Conservation (phyloP, 805 yeast species). For the Candida ipomoeae region DNA sequence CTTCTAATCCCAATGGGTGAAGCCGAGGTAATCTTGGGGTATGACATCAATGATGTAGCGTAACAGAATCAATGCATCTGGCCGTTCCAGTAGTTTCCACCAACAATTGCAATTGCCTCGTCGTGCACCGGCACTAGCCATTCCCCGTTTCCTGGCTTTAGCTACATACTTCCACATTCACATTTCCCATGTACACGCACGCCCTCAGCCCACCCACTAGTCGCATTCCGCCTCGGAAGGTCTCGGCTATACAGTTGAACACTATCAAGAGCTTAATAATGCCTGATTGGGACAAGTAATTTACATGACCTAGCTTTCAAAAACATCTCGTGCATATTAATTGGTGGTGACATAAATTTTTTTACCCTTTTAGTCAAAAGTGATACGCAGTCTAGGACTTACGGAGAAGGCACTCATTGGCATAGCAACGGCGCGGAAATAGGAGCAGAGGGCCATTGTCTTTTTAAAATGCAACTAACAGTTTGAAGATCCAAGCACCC, state of each 20-base stretch:
- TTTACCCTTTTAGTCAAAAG: neutral
- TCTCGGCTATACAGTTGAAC: neutral
- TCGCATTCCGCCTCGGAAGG: neutral
- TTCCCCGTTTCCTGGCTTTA: neutral
- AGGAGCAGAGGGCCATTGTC: no score
- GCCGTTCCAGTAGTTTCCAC: no score
- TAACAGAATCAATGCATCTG: neutral
- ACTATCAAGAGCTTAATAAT: neutral
- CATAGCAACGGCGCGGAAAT: no score
- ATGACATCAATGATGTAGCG: neutral
- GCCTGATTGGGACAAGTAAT: neutral
- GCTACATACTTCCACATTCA: neutral
- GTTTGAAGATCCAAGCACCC: no score
- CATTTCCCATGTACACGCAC: neutral
- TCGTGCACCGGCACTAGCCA: neutral
- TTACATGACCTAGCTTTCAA: neutral
- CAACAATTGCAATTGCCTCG: no score
- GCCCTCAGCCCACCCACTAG: neutral
- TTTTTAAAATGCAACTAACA: no score
- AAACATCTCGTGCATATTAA: neutral
- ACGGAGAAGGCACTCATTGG: no score
- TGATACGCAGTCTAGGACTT: neutral
- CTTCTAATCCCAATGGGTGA: neutral
- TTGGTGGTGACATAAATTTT: neutral
- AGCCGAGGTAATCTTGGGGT: neutral